phyloP scores from a whole-genome alignment of 257 asterid genomes.

The Anisodus acutangulus region DNA sequence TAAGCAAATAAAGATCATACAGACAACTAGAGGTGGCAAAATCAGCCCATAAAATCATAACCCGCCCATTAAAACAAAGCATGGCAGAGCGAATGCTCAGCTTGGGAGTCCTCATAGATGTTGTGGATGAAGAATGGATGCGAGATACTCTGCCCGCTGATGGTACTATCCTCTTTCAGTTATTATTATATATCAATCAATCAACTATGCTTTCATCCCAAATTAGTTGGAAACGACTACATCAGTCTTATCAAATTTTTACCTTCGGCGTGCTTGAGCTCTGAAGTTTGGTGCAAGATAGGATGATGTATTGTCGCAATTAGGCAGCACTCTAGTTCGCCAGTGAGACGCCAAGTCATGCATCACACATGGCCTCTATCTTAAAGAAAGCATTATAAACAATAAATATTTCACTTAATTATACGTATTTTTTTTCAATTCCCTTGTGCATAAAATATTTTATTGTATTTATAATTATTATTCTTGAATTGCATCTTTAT shows the following conservation, averaged over 20 bases:
- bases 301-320: slow-evolving; percentile 18
- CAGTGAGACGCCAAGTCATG: neutral
- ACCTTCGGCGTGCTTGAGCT: neutral
- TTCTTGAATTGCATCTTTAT: neutral
- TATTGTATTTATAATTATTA: neutral
- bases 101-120: slow-evolving; percentile 66
- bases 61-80: neutral
- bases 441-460: neutral
- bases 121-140: slow-evolving; percentile 92
- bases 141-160: slow-evolving; percentile 78
- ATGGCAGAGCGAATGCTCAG: slow-evolving; percentile 65
- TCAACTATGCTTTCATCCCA: neutral
- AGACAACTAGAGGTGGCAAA: neutral
- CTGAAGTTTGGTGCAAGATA: slow-evolving; percentile 6
- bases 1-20: neutral
- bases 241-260: neutral
- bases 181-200: neutral
- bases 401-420: neutral
- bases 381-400: neutral
- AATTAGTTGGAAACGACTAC: neutral
- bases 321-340: neutral
- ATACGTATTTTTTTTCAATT: neutral
- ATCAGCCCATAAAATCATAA: neutral
- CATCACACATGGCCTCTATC: neutral
- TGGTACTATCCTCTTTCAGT: slow-evolving; percentile 43